Percentiles rank a stretch among this genome's conserved stretches.
Evolutionary conservation across 306 rosid species (phyloP).

Genomic region (Prunus persica): Prunus_persica_NCBIv2 NC_034009.1:29772501-29773000

Average conservation of each 20-base stretch:
- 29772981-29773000: background rate
- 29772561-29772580: slow-evolving; percentile 44
- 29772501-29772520: slow-evolving; percentile 33
- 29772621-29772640: background rate
- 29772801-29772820: slow-evolving; percentile 34
- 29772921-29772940: background rate
- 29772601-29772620: slow-evolving; percentile 1
- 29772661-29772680: slow-evolving; percentile 69
- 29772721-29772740: slow-evolving; percentile 27
- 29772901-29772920: background rate
- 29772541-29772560: slow-evolving; percentile 36
- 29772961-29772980: background rate
- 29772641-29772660: slow-evolving; percentile 20
- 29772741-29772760: slow-evolving; percentile 35
- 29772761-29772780: slow-evolving; percentile 35
- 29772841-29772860: slow-evolving; percentile 37
- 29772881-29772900: slow-evolving; percentile 24
- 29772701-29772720: slow-evolving; percentile 39
- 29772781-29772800: slow-evolving; percentile 29
- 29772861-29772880: slow-evolving; percentile 40
- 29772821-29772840: slow-evolving; percentile 25
- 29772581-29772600: background rate
- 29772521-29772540: slow-evolving; percentile 38
- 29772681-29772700: slow-evolving; percentile 34
- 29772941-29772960: background rate